phyloP scores from a whole-genome alignment of 208 protist species.

The Leishmania gerbilli region DNA sequence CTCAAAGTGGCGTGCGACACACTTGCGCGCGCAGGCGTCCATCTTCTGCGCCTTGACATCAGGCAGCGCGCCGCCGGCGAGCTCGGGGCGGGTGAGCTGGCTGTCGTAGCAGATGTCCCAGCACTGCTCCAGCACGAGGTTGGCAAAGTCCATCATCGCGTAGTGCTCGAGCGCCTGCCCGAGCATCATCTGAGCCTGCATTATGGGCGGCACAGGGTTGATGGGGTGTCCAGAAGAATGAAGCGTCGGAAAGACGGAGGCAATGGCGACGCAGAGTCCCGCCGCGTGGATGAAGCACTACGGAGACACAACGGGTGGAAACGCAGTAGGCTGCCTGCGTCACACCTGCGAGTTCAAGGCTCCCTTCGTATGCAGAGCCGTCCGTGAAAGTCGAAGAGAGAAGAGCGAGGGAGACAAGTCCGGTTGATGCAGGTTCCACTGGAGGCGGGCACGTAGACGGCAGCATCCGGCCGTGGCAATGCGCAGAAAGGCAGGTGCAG shows the following conservation, averaged over 20 bases:
- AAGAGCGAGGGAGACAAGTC: background rate
- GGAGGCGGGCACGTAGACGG: background rate
- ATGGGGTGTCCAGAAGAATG: background rate
- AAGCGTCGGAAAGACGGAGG: background rate
- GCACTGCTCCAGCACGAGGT: slow-evolving; percentile 72
- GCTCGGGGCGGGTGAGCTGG: slow-evolving; percentile 67
- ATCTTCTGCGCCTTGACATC: slow-evolving; percentile 71
- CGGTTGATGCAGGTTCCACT: background rate
- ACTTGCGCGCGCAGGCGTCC: slow-evolving; percentile 88
- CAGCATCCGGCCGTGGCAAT: background rate
- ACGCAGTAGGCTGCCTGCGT: background rate
- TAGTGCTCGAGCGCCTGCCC: slow-evolving; percentile 78
- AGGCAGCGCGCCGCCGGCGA: slow-evolving; percentile 42
- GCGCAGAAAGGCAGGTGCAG: background rate
- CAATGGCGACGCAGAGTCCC: background rate
- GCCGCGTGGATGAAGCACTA: background rate
- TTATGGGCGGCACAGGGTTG: slow-evolving; percentile 5
- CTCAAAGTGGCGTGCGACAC: slow-evolving; percentile 85
- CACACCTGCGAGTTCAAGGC: background rate
- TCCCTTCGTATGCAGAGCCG: background rate
- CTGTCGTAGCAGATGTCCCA: slow-evolving; percentile 89
- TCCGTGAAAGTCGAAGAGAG: background rate
- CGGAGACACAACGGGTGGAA: background rate
- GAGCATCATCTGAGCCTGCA: slow-evolving; percentile 83
- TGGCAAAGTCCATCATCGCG: slow-evolving; percentile 69